These are phyloP conservation scores for Saccharomyces hybrid DNA, from an alignment of 1,139 yeast species.

Conservation along the genomic window DNA sequence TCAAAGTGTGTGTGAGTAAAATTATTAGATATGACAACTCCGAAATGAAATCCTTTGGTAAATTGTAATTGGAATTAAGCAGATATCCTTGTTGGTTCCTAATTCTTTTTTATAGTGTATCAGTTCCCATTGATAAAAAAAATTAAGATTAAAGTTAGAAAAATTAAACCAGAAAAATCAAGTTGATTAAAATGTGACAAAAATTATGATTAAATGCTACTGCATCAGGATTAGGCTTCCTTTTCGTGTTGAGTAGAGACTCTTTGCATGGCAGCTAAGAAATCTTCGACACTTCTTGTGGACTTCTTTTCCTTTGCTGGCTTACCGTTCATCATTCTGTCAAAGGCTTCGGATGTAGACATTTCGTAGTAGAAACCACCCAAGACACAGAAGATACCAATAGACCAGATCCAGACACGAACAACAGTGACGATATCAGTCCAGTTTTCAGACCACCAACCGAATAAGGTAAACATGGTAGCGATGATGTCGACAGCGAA, in stretches of 20 bases:
- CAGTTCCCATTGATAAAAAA: constrained; percentile 1
- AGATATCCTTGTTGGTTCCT: not conserved
- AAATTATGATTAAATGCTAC: constrained; percentile 11
- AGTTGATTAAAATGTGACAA: constrained; percentile 2
- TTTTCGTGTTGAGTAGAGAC: constrained; percentile 94
- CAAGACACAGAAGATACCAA: constrained; percentile 90
- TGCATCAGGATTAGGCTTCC: constrained; percentile 31
- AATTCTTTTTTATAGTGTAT: not conserved
- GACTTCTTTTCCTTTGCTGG: constrained; percentile 51
- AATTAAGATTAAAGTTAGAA: not conserved
- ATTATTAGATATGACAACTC: not conserved
- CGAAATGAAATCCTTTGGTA: not conserved
- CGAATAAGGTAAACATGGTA: constrained; percentile 81
- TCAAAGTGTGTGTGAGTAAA: not conserved
- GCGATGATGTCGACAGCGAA: constrained; percentile 78
- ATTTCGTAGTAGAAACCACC: constrained; percentile 93
- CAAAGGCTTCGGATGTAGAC: constrained; percentile 79
- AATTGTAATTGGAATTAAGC: not conserved
- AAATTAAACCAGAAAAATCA: constrained; percentile 1
- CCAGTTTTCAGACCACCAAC: constrained; percentile 97
- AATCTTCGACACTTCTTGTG: constrained; percentile 84
- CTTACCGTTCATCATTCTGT: constrained; percentile 88
- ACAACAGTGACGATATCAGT: constrained; percentile 89
- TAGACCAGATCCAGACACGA: constrained; percentile 88
- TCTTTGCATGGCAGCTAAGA: constrained; percentile 93